Conservation (phyloP, 257 asterid genomes). For the Prunella vulgaris region DNA sequence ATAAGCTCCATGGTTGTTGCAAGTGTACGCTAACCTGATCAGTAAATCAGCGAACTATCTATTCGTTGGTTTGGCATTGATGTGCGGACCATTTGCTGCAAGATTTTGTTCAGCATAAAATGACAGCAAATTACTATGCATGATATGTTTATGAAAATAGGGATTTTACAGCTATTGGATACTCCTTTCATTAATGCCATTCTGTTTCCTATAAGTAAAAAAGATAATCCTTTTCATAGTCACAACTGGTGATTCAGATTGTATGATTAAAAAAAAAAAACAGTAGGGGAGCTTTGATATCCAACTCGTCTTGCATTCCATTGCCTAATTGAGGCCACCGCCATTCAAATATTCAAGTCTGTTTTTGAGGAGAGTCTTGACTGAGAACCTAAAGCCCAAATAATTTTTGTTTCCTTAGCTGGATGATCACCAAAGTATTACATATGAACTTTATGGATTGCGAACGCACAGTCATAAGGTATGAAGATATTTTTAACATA, state of each 20-base stretch:
- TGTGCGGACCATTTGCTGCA: not conserved
- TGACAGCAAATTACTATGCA: not conserved
- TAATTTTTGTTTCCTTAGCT: not conserved
- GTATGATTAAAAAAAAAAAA: not conserved
- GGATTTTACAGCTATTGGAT: not conserved
- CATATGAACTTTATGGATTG: not conserved
- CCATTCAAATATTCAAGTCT: not conserved
- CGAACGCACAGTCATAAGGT: not conserved
- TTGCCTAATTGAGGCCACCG: not conserved
- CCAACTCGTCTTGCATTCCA: not conserved
- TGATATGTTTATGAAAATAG: not conserved
- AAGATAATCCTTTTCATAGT: not conserved
- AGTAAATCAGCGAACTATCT: not conserved
- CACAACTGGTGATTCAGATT: not conserved
- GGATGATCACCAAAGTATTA: not conserved
- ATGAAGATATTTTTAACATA: not conserved
- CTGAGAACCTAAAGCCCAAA: not conserved
- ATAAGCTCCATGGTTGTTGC: not conserved
- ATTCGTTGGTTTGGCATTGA: not conserved
- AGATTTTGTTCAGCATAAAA: not conserved
- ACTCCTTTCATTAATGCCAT: not conserved
- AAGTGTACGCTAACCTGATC: not conserved
- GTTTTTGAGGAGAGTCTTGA: not conserved
- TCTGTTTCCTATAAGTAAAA: too few relatives aligned
- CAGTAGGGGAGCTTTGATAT: not conserved